Conservation (phyloP, 116 monocot species). For the Posidonia oceanica region DNA sequence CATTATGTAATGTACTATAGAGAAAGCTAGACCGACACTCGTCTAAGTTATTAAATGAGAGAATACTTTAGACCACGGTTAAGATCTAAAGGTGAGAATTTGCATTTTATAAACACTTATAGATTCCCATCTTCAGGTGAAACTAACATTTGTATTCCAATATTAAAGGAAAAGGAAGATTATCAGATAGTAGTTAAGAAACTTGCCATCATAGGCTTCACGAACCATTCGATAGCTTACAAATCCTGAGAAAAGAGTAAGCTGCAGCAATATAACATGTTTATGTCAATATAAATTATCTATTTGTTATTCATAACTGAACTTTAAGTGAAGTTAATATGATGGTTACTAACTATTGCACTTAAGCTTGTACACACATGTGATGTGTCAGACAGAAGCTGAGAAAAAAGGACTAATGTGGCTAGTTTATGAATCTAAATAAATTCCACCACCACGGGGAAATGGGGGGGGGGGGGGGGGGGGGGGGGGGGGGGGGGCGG, state of each 20-base stretch:
- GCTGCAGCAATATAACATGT: conserved; percentile 30
- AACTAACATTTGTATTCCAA: neutral
- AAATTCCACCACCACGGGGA: no score
- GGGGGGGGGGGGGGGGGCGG: no score
- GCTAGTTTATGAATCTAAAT: no score
- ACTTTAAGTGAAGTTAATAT: neutral
- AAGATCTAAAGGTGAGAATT: neutral
- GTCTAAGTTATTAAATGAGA: neutral
- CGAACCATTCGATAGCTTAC: conserved; percentile 90
- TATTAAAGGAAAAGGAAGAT: conserved; percentile 1
- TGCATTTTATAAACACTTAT: no score
- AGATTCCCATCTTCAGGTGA: no score
- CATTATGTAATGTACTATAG: no score
- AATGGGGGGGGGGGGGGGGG: no score
- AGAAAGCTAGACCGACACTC: neutral
- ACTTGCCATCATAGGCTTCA: conserved; percentile 81
- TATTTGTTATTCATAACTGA: neutral
- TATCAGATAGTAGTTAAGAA: neutral
- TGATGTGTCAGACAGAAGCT: no score
- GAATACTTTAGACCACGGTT: neutral
- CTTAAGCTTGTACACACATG: no score
- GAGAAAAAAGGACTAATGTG: no score
- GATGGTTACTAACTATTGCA: no score
- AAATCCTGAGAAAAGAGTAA: conserved; percentile 97
- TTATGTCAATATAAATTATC: neutral